Evolutionary conservation across 495 filamentous ascomycete genomes (phyloP).

Genomic region (Aspergillus cavernicola): DNA sequence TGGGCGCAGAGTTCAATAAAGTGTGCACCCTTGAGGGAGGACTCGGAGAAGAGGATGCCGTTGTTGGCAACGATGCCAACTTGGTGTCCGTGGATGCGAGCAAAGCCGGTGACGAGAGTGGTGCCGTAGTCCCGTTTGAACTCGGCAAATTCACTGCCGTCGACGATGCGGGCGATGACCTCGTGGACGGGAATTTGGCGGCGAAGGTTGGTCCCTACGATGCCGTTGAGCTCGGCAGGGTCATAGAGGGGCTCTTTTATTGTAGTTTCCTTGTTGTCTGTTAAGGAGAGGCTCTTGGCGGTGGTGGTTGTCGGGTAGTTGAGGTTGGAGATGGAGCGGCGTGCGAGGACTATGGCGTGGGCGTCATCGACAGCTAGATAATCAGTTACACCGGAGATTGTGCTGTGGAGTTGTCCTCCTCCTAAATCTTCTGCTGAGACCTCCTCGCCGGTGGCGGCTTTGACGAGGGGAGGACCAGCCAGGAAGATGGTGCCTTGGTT

Average conservation of each 20-base stretch:
- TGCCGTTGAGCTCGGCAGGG: slow-evolving; percentile 75
- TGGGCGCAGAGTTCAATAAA: slow-evolving; percentile 98
- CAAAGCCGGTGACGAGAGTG: slow-evolving; percentile 92
- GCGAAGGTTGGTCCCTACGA: slow-evolving; percentile 83
- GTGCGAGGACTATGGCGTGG: slow-evolving; percentile 83
- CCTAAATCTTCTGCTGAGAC: slow-evolving; percentile 92
- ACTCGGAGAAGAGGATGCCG: slow-evolving; percentile 92
- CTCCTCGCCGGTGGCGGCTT: slow-evolving; percentile 92
- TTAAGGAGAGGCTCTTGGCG: slow-evolving; percentile 12
- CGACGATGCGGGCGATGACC: slow-evolving; percentile 90
- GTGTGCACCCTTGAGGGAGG: slow-evolving; percentile 89
- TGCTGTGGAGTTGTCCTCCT: slow-evolving; percentile 87
- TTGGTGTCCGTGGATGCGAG: slow-evolving; percentile 80
- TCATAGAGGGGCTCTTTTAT: slow-evolving; percentile 77
- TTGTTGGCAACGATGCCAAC: slow-evolving; percentile 97
- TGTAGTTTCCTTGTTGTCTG: slow-evolving; percentile 18
- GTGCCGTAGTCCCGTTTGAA: slow-evolving; percentile 92
- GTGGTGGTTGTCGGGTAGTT: slow-evolving; percentile 63
- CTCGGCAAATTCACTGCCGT: slow-evolving; percentile 84
- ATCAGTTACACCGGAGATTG: slow-evolving; percentile 91
- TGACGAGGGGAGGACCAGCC: slow-evolving; percentile 90
- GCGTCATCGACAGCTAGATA: slow-evolving; percentile 94
- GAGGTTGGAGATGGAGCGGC: slow-evolving; percentile 79
- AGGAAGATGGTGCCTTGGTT: slow-evolving; percentile 96
- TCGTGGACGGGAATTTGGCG: slow-evolving; percentile 82